phyloP scores from a whole-genome alignment of 371 early-diverging fungal genomes.

The Dichotomocladium elegans region DNA sequence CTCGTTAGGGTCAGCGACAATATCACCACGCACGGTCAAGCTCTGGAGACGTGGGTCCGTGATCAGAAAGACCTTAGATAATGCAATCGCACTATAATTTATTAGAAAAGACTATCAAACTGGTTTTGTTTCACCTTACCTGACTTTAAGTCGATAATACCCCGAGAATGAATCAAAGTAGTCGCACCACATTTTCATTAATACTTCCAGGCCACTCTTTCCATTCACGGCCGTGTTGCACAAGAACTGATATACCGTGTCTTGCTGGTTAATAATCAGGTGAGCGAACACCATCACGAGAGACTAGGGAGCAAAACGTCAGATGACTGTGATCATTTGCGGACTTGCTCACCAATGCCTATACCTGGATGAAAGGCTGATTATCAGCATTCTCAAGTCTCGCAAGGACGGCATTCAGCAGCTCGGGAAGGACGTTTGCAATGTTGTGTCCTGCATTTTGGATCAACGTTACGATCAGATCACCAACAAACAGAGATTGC shows the following conservation, averaged over 20 bases:
- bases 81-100: conserved; percentile 62
- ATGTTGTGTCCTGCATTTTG: conserved; percentile 72
- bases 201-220: conserved; percentile 61
- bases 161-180: conserved; percentile 74
- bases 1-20: conserved; percentile 60
- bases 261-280: conserved; percentile 67
- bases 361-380: conserved; percentile 74
- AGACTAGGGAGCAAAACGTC: conserved; percentile 39
- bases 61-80: conserved; percentile 67
- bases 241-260: conserved; percentile 69
- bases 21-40: conserved; percentile 77
- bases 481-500: conserved; percentile 85
- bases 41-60: conserved; percentile 64
- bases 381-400: conserved; percentile 70
- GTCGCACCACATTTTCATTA: conserved; percentile 76
- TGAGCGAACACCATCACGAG: conserved; percentile 87
- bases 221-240: conserved; percentile 46
- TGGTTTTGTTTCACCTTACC: conserved; percentile 33
- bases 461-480: conserved; percentile 78
- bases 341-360: too few relatives aligned
- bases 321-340: too few relatives aligned
- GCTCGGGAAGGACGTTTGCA: conserved; percentile 69
- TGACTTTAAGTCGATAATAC: conserved; percentile 71
- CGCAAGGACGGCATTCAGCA: conserved; percentile 69
- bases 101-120: background rate